Evolutionary conservation across 129 eudicot genomes (phyloP).

Genomic region (Chrysanthemum seticuspe): DNA sequence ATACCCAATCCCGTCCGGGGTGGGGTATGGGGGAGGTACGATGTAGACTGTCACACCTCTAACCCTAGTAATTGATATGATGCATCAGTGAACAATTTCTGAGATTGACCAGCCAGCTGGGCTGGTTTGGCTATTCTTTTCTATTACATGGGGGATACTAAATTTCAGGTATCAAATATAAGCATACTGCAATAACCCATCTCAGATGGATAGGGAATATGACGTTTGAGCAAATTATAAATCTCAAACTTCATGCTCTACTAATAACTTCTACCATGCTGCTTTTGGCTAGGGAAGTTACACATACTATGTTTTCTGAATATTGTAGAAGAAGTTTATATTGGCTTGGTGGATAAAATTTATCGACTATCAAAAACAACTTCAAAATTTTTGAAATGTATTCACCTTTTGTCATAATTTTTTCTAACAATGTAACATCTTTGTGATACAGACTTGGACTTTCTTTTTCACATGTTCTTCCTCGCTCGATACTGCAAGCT

Average conservation of each 20-base stretch:
- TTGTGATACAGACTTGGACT: slow-evolving; percentile 80
- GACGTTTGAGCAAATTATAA: background rate
- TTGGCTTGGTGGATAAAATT: background rate
- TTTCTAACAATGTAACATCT: slow-evolving; percentile 23
- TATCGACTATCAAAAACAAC: too few species aligned
- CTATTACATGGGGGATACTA: background rate
- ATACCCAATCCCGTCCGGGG: too few species aligned
- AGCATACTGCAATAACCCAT: background rate
- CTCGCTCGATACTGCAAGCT: slow-evolving; percentile 99
- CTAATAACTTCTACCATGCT: background rate
- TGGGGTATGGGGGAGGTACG: background rate
- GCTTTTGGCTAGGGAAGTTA: background rate
- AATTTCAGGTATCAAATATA: background rate
- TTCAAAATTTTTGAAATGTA: background rate
- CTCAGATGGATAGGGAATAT: background rate
- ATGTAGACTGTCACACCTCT: too few species aligned
- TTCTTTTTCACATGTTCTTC: slow-evolving; percentile 99
- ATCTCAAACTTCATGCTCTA: background rate
- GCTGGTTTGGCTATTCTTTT: too few species aligned
- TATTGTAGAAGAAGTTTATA: too few species aligned
- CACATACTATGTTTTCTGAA: background rate
- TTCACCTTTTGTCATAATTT: background rate
- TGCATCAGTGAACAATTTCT: background rate
- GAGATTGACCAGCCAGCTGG: too few species aligned
- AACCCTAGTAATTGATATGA: background rate